Percentiles rank a stretch among this genome's conserved stretches.
These are phyloP conservation scores for Neopestalotiopsis sp. DNA, from an alignment of 2,329 filamentous ascomycete species.

Conservation along the genomic window DNA sequence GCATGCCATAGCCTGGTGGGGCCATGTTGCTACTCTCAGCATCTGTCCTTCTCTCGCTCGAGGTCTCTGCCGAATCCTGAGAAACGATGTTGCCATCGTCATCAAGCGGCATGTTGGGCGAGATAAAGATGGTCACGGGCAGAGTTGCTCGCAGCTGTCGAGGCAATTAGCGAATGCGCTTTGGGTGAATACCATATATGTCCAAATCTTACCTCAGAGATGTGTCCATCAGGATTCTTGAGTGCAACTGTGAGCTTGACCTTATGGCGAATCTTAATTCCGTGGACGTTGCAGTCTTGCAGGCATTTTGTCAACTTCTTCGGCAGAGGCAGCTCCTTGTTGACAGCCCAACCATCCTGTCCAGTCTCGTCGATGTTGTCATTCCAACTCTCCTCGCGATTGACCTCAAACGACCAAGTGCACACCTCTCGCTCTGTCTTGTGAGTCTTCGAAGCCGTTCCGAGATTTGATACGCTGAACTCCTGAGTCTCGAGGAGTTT, in stretches of 20 bases:
- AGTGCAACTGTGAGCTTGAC: conserved; percentile 89
- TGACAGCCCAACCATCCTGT: conserved; percentile 69
- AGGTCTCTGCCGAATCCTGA: conserved; percentile 53
- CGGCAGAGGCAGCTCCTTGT: conserved; percentile 72
- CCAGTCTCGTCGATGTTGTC: conserved; percentile 72
- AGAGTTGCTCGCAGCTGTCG: conserved; percentile 81
- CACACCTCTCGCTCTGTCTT: conserved; percentile 70
- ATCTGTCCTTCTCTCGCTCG: conserved; percentile 41
- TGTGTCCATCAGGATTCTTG: conserved; percentile 92
- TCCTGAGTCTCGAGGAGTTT: conserved; percentile 82
- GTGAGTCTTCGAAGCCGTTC: conserved; percentile 55
- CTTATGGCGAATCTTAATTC: conserved; percentile 92
- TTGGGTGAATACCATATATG: not conserved
- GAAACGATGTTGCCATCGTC: conserved; percentile 82
- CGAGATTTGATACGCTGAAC: conserved; percentile 57
- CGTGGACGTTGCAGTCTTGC: conserved; percentile 86
- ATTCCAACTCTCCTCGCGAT: conserved; percentile 68
- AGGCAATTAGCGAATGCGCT: conserved; percentile 21
- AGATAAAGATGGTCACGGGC: conserved; percentile 93
- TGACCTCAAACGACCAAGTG: conserved; percentile 61
- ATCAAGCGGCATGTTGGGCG: conserved; percentile 87
- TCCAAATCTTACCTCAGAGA: conserved; percentile 73
- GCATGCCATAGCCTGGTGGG: conserved; percentile 91
- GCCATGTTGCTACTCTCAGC: conserved; percentile 69
- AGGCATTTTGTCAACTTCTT: conserved; percentile 83